Evolutionary conservation across 495 filamentous ascomycete genomes (phyloP), one percentile per base, ranked within the genome.

Genomic region (Amniculicola lignicola): DNA sequence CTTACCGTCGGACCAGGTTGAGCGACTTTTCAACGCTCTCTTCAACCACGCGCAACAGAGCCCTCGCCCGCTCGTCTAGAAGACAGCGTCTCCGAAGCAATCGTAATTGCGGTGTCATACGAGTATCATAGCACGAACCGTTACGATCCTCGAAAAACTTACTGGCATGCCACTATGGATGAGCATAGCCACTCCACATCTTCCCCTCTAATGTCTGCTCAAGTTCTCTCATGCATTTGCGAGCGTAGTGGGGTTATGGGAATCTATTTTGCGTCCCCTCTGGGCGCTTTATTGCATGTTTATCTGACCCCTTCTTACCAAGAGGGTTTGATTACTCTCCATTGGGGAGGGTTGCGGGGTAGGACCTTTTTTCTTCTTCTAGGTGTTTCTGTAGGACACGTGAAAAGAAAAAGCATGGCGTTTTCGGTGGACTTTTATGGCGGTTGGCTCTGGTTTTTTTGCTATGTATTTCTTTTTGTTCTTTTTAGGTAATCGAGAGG

Each of bases 31-130:
- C 54, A 51, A 51, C 21, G 62, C 62, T 23, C 53, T 65, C n/a
- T 65, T 65, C 44, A 46, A 53, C 1, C 57, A 65, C 40, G 57
- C 38, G 19, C 57, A 61, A 24, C 57, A 65, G 31, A 65, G 57
- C 39, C 62, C 62, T 50, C 62, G 52, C 3, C 57, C 57, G 5
- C 41, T 57, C 27, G 47, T 44, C 12, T 65, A 65, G 29, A 44
- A 14, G 4, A 23, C 14, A 10, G n/a, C 6, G 21, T n/a, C 22
- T n/a, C 28, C n/a, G 14, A 21, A 15, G 14, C 42, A 24, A 24
- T 15, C 23, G n/a, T n/a, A n/a, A n/a, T n/a, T n/a, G n/a, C 28
- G 39, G 15, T 27, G 52, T 31, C 15, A 21, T 38, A 24, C 21
- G 31, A 18, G 28, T 35, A 28, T 24, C 19, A 27, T n/a, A 45